A percentile compares a stretch with the other conserved stretches of the same genome.
These are phyloP conservation scores for Sporothrix dimorphospora DNA, from an alignment of 2,329 filamentous ascomycete species.

Conservation along the genomic window DNA sequence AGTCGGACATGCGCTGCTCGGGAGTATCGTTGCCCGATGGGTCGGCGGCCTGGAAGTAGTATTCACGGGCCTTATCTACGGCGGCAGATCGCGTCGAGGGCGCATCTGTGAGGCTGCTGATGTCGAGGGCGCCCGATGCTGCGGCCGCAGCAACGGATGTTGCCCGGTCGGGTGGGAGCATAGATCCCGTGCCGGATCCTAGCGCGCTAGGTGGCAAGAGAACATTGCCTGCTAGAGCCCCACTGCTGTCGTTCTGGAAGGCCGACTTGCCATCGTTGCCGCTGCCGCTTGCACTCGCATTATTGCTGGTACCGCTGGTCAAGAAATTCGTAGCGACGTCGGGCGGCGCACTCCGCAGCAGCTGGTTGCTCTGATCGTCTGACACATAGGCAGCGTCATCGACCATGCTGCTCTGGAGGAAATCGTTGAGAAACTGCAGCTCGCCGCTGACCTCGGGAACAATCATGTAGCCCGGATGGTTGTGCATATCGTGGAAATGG, in stretches of 20 bases:
- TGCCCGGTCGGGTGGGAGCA: slow-evolving; percentile 56
- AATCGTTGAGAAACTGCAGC: slow-evolving; percentile 95
- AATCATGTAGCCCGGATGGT: slow-evolving; percentile 94
- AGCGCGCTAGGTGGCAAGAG: slow-evolving; percentile 43
- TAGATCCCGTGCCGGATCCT: slow-evolving; percentile 50
- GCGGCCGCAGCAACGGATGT: not conserved
- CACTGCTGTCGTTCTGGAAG: not conserved
- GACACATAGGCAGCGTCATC: slow-evolving; percentile 77
- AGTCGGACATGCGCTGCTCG: slow-evolving; percentile 92
- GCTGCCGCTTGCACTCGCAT: slow-evolving; percentile 41
- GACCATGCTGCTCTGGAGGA: slow-evolving; percentile 86
- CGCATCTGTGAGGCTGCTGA: not conserved
- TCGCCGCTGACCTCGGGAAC: slow-evolving; percentile 90
- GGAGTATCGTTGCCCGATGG: slow-evolving; percentile 83
- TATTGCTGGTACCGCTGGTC: slow-evolving; percentile 43
- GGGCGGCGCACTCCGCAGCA: slow-evolving; percentile 48
- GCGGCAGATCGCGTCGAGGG: slow-evolving; percentile 41
- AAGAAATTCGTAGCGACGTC: slow-evolving; percentile 56
- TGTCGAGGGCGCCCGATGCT: slow-evolving; percentile 19
- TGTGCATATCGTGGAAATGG: slow-evolving; percentile 92
- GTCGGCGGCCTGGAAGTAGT: slow-evolving; percentile 96
- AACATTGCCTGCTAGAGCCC: slow-evolving; percentile 36
- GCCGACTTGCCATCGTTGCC: slow-evolving; percentile 40
- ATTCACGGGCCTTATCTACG: slow-evolving; percentile 77
- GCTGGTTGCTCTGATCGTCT: slow-evolving; percentile 61